These are phyloP conservation scores for Trichosporon coremiiforme DNA, from an alignment of 1,284 basidiomycete genomes.

Conservation along the genomic window DNA sequence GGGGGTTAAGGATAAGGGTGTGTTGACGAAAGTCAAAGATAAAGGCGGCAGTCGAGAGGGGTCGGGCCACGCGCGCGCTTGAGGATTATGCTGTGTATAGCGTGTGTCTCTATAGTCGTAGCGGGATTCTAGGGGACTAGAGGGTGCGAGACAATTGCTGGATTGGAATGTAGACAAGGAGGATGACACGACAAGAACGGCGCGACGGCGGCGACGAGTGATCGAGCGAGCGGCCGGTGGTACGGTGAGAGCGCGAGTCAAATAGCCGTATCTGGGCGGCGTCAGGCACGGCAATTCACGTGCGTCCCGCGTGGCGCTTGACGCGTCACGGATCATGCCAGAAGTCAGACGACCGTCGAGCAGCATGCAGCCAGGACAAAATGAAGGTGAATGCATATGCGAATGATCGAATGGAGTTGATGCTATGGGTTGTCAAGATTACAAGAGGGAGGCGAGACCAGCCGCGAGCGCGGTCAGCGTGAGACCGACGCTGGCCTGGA, in stretches of 20 bases:
- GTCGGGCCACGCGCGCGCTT: background rate
- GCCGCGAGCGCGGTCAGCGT: slow-evolving; percentile 17
- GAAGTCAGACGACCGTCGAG: slow-evolving; percentile 3
- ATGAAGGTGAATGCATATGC: slow-evolving; percentile 15
- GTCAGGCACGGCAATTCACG: background rate
- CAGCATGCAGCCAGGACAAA: background rate
- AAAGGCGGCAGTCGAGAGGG: background rate
- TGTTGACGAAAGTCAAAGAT: background rate
- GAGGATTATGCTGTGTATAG: background rate
- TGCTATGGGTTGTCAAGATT: background rate
- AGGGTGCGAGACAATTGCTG: slow-evolving; percentile 15
- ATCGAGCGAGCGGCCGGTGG: slow-evolving; percentile 10
- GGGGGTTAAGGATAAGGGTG: background rate
- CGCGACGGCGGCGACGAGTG: background rate
- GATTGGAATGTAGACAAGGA: slow-evolving; percentile 1
- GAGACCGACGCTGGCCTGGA: slow-evolving; percentile 4
- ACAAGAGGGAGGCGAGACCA: slow-evolving; percentile 17
- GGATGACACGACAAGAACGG: background rate
- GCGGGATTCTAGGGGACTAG: background rate
- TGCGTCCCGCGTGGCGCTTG: background rate
- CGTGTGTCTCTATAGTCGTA: background rate
- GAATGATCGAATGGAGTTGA: background rate
- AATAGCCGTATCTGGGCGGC: slow-evolving; percentile 5
- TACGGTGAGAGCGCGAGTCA: slow-evolving; percentile 6
- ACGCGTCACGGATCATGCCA: background rate